Conservation (phyloP, 768 basidiomycete species). For the Mrakia hoshinonis region DNA sequence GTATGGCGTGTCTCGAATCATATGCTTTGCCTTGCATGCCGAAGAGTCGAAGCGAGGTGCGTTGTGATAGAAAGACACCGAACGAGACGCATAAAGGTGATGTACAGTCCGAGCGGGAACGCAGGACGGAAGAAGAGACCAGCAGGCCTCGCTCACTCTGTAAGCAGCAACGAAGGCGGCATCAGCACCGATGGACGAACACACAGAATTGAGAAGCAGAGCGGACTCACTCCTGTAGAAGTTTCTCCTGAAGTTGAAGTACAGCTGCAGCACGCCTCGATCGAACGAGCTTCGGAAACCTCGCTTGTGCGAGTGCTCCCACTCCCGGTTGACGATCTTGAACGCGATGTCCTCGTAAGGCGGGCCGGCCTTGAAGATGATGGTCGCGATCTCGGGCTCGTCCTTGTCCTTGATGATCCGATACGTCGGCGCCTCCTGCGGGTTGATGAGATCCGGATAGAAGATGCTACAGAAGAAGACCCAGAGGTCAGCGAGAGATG, state of each 20-base stretch:
- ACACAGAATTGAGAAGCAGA: not conserved
- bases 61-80: too few relatives aligned
- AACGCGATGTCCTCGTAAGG: conserved; percentile 99
- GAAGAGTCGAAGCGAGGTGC: too few relatives aligned
- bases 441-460: conserved; percentile 93
- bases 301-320: conserved; percentile 96
- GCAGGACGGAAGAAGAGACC: too few relatives aligned
- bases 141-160: not conserved
- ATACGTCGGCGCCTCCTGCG: conserved; percentile 69
- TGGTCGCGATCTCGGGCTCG: conserved; percentile 85
- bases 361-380: conserved; percentile 91
- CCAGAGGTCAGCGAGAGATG: conserved; percentile 26
- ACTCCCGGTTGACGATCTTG: conserved; percentile 91
- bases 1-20: too few relatives aligned
- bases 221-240: conserved; percentile 42
- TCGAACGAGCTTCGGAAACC: conserved; percentile 97
- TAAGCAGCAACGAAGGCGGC: not conserved
- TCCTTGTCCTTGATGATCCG: conserved; percentile 88
- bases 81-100: too few relatives aligned
- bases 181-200: not conserved
- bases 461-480: conserved; percentile 67
- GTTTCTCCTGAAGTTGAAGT: conserved; percentile 93
- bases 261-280: conserved; percentile 85
- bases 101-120: too few relatives aligned
- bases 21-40: too few relatives aligned